Evolutionary conservation across 23 red algal genomes (phyloP).

Genomic region (Cyanidium caldarium): DNA sequence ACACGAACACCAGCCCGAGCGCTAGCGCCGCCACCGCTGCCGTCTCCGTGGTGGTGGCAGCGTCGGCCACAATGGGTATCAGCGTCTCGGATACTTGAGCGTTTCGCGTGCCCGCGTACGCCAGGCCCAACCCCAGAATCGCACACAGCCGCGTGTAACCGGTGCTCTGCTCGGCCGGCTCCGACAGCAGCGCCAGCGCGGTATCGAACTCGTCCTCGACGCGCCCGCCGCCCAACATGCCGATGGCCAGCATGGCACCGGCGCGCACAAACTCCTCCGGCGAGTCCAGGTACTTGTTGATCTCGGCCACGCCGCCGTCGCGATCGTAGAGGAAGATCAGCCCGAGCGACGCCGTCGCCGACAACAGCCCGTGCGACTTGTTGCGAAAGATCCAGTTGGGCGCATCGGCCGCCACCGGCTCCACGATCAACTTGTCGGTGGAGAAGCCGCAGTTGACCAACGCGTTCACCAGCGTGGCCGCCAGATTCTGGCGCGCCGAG

Average conservation of each 20-base stretch:
- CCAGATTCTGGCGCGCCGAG: conserved; percentile 81
- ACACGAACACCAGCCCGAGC: conserved; percentile 65
- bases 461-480: conserved; percentile 84
- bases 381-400: conserved; percentile 86
- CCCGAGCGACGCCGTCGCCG: conserved; percentile 79
- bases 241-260: conserved; percentile 62
- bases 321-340: conserved; percentile 89
- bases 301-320: conserved; percentile 63
- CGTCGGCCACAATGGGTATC: conserved; percentile 64
- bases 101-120: conserved; percentile 74
- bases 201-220: conserved; percentile 81
- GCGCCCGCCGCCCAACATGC: conserved; percentile 47
- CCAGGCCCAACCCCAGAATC: conserved; percentile 74
- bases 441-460: conserved; percentile 93
- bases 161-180: conserved; percentile 19
- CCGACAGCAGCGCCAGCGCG: conserved; percentile 57
- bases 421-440: conserved; percentile 74
- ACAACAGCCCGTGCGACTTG: conserved; percentile 93
- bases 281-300: conserved; percentile 84
- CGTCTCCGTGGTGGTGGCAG: conserved; percentile 27
- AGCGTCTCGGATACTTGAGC: conserved; percentile 42
- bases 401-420: conserved; percentile 11
- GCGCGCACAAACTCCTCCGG: conserved; percentile 78
- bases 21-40: conserved; percentile 57
- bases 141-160: conserved; percentile 23